Percentiles rank a stretch among this genome's conserved stretches.
Conservation (phyloP, 441 rosid species). For the Bruguiera hainesii region DNA sequence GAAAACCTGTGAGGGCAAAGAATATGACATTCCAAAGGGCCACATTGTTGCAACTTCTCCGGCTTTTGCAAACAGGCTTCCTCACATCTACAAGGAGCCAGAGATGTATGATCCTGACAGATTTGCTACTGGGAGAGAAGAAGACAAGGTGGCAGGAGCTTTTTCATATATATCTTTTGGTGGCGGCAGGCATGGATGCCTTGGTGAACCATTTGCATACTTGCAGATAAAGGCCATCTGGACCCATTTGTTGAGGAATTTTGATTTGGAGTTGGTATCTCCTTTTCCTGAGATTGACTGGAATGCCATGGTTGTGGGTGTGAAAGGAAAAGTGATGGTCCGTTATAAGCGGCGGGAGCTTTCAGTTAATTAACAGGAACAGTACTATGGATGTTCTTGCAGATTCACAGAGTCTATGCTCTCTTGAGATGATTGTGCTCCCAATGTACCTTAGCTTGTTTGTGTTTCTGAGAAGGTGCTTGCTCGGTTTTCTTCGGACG, state of each 20-base stretch:
- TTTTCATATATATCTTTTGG: constrained; percentile 92
- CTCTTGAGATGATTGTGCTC: constrained; percentile 5
- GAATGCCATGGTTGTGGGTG: constrained; percentile 99
- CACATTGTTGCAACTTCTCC: constrained; percentile 96
- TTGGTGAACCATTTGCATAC: constrained; percentile 98
- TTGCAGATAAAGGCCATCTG: constrained; percentile 99
- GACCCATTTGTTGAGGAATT: constrained; percentile 96
- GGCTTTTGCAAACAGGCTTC: constrained; percentile 93
- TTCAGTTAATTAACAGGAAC: constrained; percentile 27
- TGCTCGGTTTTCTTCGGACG: background rate
- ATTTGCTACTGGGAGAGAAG: constrained; percentile 84
- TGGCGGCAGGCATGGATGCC: constrained; percentile 98
- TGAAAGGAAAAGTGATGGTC: constrained; percentile 96
- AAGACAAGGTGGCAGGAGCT: constrained; percentile 87
- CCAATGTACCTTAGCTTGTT: constrained; percentile 5
- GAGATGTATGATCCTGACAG: constrained; percentile 87
- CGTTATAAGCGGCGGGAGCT: constrained; percentile 79
- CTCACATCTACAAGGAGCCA: constrained; percentile 74
- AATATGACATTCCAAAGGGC: constrained; percentile 92
- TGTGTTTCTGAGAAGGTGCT: constrained; percentile 11
- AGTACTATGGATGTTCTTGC: constrained; percentile 3
- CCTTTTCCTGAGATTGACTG: constrained; percentile 98
- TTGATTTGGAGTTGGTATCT: constrained; percentile 79
- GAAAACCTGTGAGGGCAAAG: constrained; percentile 71
- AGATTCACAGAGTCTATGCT: constrained; percentile 4